phyloP scores from a whole-genome alignment of 139 green algal genomes.

The Tetradesmus obliquus region DNA sequence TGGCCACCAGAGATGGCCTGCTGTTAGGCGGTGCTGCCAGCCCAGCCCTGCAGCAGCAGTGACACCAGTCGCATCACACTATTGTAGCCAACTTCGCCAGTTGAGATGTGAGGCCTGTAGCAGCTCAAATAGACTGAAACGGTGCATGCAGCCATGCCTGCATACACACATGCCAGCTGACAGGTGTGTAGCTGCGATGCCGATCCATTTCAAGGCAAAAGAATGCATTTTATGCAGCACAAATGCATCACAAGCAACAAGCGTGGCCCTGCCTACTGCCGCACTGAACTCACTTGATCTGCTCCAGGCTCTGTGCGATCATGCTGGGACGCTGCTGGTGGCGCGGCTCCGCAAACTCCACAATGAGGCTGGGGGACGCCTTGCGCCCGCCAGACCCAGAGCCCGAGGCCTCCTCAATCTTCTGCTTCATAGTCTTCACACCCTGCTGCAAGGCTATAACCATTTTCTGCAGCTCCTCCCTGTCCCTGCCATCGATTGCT shows the following conservation, averaged over 20 bases:
- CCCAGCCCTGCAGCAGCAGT: background rate
- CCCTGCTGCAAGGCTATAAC: background rate
- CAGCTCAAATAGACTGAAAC: too few relatives aligned
- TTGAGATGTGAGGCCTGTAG: too few relatives aligned
- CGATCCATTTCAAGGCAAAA: too few relatives aligned
- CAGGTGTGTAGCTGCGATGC: too few relatives aligned
- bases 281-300: constrained; percentile 43
- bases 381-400: background rate
- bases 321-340: constrained; percentile 42
- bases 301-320: constrained; percentile 14
- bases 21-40: background rate
- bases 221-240: too few relatives aligned
- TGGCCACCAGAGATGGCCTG: background rate
- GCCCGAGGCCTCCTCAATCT: background rate
- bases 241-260: too few relatives aligned
- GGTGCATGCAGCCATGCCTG: too few relatives aligned
- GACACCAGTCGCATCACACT: too few relatives aligned
- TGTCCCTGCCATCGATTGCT: too few relatives aligned
- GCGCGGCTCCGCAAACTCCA: constrained; percentile 23
- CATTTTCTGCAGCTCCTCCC: background rate
- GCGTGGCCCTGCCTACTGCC: too few relatives aligned
- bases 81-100: too few relatives aligned
- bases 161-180: too few relatives aligned
- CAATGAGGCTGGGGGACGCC: background rate
- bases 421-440: background rate